Conservation (phyloP, 495 filamentous ascomycete species). For the Xylaria telfairii region DNA sequence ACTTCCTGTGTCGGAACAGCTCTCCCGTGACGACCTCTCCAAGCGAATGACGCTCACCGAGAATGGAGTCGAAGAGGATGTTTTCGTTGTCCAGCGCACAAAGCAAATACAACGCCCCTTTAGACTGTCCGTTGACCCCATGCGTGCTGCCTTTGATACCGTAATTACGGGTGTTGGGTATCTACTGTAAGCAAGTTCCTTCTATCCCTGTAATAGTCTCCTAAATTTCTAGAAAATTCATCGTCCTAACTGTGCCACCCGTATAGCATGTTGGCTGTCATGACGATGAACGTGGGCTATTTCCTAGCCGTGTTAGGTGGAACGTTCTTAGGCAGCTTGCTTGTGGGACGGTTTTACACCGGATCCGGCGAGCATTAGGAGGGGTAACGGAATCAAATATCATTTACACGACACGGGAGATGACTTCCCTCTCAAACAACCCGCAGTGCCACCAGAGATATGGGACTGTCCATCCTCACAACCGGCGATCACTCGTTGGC, state of each 20-base stretch:
- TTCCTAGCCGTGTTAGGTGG: conserved; percentile 87
- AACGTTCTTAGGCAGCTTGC: conserved; percentile 82
- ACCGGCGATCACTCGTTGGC: neutral
- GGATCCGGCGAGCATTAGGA: conserved; percentile 17
- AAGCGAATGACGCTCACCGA: conserved; percentile 66
- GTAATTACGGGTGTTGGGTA: conserved; percentile 79
- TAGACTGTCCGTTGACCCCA: conserved; percentile 78
- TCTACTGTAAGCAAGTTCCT: conserved; percentile 73
- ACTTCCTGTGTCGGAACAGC: conserved; percentile 59
- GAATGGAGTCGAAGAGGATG: conserved; percentile 76
- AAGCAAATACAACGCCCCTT: conserved; percentile 64
- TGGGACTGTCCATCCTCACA: neutral
- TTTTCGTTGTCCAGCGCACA: conserved; percentile 67
- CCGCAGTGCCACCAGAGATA: neutral
- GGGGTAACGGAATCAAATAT: neutral
- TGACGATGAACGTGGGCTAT: conserved; percentile 98
- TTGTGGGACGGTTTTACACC: conserved; percentile 70
- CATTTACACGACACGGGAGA: neutral
- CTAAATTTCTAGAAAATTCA: neutral
- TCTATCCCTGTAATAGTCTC: conserved; percentile 2
- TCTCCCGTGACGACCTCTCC: conserved; percentile 56
- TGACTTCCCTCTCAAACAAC: neutral
- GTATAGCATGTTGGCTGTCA: conserved; percentile 92
- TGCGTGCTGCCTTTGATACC: conserved; percentile 71
- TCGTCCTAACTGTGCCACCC: conserved; percentile 27